Base-by-base conservation (phyloP, 2,329 filamentous ascomycete species). In the Aspergillus sp. region DNA sequence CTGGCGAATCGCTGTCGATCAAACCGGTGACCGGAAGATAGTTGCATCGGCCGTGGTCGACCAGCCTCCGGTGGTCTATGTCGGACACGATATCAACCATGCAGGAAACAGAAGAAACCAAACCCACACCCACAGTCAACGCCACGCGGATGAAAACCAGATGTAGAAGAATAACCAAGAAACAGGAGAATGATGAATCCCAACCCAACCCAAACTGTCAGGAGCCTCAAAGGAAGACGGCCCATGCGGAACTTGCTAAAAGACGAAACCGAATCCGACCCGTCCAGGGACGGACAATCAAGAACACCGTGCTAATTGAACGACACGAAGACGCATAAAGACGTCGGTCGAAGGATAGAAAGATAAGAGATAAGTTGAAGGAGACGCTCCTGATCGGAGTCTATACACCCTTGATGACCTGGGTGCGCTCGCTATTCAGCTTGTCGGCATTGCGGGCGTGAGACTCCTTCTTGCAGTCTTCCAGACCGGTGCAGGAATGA, bases 391-490 rank as follows among this genome's bases (percentile, higher is more conserved):
- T 10, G 45, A 25, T 34, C 25, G 21, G 16, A n/a, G 4, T 16
- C 67, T 83, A 96, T 72, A 96, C 87, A 57, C 92, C 92, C 76
- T 89, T 92, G 77, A 97, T 94, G 65, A 95, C 91, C 59, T 93
- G 88, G 44, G 94, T 99, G 69, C 93, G 83, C 81, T 99, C 93
- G 53, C 87, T 85, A 75, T 97, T 90, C 69, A 99, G 80, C 77
- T 95, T 92, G 60, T 91, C 88, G 54, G 91, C 89, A 72, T 99
- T 99, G 61, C 91, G 86, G 72, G 95, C 91, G 75, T 96, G 91
- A 45, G 90, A 93, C 74, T 96, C 91, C 80, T 96, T 94, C 82
- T 97, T 96, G 82, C 93, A 97, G 76, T 96, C 89, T 79, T 97
- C 94, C 52, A 99, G 80, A 38, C 91, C 91, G 59, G 84, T 85